phyloP scores from a whole-genome alignment of 352 stramenopile species.

The Phytophthora rubi region DNA sequence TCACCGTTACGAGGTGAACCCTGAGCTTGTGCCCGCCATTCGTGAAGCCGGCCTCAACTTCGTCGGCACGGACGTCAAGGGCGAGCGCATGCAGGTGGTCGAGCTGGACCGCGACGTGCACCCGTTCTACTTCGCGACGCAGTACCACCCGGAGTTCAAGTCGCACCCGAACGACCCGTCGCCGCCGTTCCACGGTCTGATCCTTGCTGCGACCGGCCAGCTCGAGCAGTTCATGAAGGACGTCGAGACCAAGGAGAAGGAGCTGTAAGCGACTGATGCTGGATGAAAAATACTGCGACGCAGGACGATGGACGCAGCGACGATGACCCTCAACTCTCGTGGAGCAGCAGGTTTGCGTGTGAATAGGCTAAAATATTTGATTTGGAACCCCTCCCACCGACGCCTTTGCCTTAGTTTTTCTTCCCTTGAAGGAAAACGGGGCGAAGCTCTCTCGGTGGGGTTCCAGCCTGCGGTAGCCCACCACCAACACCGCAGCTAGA shows the following conservation, averaged over 20 bases:
- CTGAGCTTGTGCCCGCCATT: conserved; percentile 92
- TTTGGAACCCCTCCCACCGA: conserved; percentile 26
- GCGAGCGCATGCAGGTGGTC: conserved; percentile 98
- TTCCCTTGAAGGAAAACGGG: conserved; percentile 46
- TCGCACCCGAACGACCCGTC: conserved; percentile 95
- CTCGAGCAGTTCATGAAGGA: conserved; percentile 73
- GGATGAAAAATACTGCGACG: conserved; percentile 27
- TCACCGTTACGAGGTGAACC: conserved; percentile 99
- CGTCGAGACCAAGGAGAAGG: conserved; percentile 40
- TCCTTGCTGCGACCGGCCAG: conserved; percentile 90
- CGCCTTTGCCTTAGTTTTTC: conserved; percentile 42
- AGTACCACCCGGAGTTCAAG: conserved; percentile 99
- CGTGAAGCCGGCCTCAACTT: conserved; percentile 96
- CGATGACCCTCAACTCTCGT: conserved; percentile 1
- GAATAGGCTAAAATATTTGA: conserved; percentile 49
- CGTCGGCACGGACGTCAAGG: conserved; percentile 97
- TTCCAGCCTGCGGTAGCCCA: background rate
- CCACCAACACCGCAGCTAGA: background rate
- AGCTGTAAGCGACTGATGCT: conserved; percentile 25
- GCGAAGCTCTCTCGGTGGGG: conserved; percentile 46
- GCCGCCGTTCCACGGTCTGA: conserved; percentile 97
- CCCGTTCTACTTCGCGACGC: conserved; percentile 99
- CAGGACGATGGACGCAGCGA: conserved; percentile 14
- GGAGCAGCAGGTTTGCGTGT: conserved; percentile 37
- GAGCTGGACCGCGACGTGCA: conserved; percentile 96